Base-by-base conservation (phyloP, 1,284 basidiomycete species). In the Tilletiopsis washingtonensis region DNA sequence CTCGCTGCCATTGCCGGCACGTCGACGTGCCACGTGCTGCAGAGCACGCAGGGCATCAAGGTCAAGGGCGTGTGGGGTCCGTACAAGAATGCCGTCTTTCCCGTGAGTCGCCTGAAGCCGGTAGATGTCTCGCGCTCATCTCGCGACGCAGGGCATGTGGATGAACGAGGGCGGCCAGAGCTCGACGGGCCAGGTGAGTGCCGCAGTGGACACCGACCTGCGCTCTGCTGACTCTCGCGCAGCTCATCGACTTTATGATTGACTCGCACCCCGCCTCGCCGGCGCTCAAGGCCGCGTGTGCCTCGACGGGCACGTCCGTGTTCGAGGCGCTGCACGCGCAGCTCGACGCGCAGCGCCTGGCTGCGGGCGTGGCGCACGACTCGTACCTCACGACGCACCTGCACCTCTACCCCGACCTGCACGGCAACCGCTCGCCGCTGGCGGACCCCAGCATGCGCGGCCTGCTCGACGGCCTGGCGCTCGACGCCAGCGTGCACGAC, bases 161-260 rank as follows among this genome's bases (percentile, higher is more conserved):
- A 96, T 97, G 90, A 98, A 94, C 69, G 93, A 98, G 76, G 93
- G 93, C 37, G 93, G 93, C 0, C 93, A 98, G 75, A 94, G 90
- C 17, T 93, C 91, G 0, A 98, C 93, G 0, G 94, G 93, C n/a
- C 91, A 94, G n/a, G n/a, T n/a, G n/a, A n/a, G n/a, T n/a, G n/a
- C n/a, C n/a, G n/a, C n/a, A n/a, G n/a, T n/a, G n/a, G n/a, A n/a
- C n/a, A n/a, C 76, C 84, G 83, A 52, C 47, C 70, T 51, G 14
- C n/a, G n/a, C n/a, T n/a, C 20, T 7, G 9, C 6, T 88, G n/a
- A n/a, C n/a, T n/a, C n/a, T n/a, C n/a, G n/a, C n/a, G n/a, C n/a
- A n/a, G 84, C 79, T 96, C 21, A 91, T 96, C 59, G 90, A 98
- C 69, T 96, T 94, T 71, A 84, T 94, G 74, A 81, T 97, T 59